phyloP scores from a whole-genome alignment of 352 stramenopile genomes.

The Phytophthora rubi region DNA sequence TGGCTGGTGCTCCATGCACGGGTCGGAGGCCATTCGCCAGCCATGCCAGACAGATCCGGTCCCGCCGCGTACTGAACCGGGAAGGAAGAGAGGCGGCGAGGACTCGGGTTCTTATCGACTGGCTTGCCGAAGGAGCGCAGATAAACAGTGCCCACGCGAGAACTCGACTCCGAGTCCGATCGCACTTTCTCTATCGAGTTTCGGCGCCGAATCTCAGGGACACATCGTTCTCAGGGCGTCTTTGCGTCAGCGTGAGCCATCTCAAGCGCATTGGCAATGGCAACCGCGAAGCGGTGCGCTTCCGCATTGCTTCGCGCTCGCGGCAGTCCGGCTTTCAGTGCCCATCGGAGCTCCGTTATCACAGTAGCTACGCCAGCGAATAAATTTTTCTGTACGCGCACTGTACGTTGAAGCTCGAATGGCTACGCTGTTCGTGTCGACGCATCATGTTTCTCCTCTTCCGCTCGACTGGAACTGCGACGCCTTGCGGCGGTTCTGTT shows the following conservation, averaged over 20 bases:
- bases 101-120: slow-evolving; percentile 2
- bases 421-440: neutral
- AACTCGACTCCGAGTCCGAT: slow-evolving; percentile 6
- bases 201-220: slow-evolving; percentile 12
- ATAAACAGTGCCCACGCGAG: slow-evolving; percentile 9
- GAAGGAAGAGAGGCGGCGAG: slow-evolving; percentile 13
- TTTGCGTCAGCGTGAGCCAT: slow-evolving; percentile 4
- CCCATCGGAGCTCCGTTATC: slow-evolving; percentile 8
- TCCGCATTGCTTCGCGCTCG: slow-evolving; percentile 1
- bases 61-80: slow-evolving; percentile 13
- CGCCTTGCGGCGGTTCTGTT: too few relatives aligned
- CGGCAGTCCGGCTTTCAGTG: slow-evolving; percentile 17
- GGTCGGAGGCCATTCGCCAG: slow-evolving; percentile 6
- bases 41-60: slow-evolving; percentile 14
- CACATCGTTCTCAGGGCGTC: slow-evolving; percentile 1
- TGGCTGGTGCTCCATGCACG: neutral
- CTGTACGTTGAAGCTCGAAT: slow-evolving; percentile 23
- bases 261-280: neutral
- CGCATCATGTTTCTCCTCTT: neutral
- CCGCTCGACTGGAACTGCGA: neutral
- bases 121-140: slow-evolving; percentile 8
- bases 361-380: slow-evolving; percentile 16
- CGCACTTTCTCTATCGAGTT: slow-evolving; percentile 29
- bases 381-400: slow-evolving; percentile 17
- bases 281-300: slow-evolving; percentile 9